phyloP scores from a whole-genome alignment of 1,139 yeast genomes.

The Yamadazyma sp. region DNA sequence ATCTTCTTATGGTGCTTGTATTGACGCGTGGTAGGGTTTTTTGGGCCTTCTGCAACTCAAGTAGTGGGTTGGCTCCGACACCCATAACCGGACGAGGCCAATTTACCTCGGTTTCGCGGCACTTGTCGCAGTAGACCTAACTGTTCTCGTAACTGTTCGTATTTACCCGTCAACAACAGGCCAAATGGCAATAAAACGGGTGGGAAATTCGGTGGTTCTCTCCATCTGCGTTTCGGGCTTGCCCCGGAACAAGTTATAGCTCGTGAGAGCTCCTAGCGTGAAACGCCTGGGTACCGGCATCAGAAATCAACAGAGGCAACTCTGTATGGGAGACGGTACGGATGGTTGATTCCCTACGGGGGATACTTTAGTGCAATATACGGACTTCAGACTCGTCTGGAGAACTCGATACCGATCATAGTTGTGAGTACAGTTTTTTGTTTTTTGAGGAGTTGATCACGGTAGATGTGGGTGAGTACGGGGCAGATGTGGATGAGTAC shows the following conservation, averaged over 20 bases:
- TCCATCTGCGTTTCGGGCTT: constrained; percentile 39
- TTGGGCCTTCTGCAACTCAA: no score
- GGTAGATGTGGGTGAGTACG: no score
- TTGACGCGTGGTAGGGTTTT: no score
- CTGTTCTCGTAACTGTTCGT: constrained; percentile 58
- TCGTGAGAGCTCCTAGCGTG: constrained; percentile 73
- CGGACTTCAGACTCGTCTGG: constrained; percentile 41
- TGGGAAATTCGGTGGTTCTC: constrained; percentile 86
- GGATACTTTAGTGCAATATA: constrained; percentile 76
- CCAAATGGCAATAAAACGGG: constrained; percentile 43
- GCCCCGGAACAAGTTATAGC: constrained; percentile 25
- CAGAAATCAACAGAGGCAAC: constrained; percentile 49
- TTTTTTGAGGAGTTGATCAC: no score
- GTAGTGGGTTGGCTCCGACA: no score
- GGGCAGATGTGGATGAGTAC: no score
- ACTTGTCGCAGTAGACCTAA: constrained; percentile 31
- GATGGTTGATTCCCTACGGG: constrained; percentile 57
- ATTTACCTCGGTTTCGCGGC: constrained; percentile 3
- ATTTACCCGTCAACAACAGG: constrained; percentile 65
- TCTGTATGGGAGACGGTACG: constrained; percentile 71
- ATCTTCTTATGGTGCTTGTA: no score
- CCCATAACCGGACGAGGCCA: no score
- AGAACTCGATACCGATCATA: constrained; percentile 85
- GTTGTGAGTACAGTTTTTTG: constrained; percentile 43
- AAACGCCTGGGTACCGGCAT: constrained; percentile 72